Base-by-base conservation (phyloP, 495 filamentous ascomycete species). In the Trichoderma reesei region DNA sequence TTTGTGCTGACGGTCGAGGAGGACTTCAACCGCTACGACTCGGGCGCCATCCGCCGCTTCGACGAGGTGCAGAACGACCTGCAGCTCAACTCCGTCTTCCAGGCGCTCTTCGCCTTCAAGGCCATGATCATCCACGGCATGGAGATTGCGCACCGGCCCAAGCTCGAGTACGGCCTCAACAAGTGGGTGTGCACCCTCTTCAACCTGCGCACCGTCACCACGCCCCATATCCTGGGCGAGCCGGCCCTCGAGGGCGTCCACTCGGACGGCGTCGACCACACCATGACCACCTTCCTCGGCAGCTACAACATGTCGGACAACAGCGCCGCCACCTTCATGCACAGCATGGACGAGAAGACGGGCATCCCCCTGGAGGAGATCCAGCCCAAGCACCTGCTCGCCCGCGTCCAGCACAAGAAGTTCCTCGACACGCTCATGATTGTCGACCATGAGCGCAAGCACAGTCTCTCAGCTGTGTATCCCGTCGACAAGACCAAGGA, bases 1-100 rank as follows among this genome's bases (percentile, higher is more conserved):
- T 63, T 42, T 44, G 41, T 42, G 6, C 61, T 63, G n/a, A 44
- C 61, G 6, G 61, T 46, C 1, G 38, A 63, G 41, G 61, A 63
- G n/a, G 61, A 63, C 61, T 63, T 42, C 26, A 63, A 63, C n/a
- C 61, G 61, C 14, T 44, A 63, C 61, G 61, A 63, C 61, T 63
- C 61, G 4, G 61, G 61, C 10, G 39, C 31, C 18, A 26, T 42
- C 10, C 37, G 61, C 38, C 37, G 37, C n/a, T 63, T 63, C 33
- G 61, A 63, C 41, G 61, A 63, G 61, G 41, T 44, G 13, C 18
- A 41, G 16, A 46, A 63, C 41, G 61, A 63, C 8, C 16, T 63
- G 61, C 61, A 63, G 41, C 38, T 41, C 61, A 63, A 63, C 61
- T 42, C 61, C 5, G 41, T 63, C 38, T 34, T 63, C 38, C 61